Percentiles rank a stretch among this genome's conserved stretches.
These are phyloP conservation scores for Pseudogymnoascus sp. DNA, from an alignment of 2,329 filamentous ascomycete genomes.

Conservation along the genomic window DNA sequence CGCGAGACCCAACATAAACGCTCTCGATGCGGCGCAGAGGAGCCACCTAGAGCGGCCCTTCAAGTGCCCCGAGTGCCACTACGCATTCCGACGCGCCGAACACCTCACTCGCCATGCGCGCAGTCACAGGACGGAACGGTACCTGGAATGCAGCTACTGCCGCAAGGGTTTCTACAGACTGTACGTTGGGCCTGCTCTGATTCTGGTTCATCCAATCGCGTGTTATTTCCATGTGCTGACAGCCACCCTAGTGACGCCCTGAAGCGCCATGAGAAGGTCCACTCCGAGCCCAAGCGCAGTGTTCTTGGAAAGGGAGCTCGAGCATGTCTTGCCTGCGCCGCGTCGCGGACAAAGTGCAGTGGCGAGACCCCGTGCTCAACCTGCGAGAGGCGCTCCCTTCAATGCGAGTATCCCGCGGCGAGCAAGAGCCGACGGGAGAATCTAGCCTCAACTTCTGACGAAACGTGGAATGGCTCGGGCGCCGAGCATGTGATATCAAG, in stretches of 20 bases:
- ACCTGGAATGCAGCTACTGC: slow-evolving; percentile 20
- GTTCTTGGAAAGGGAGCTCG: slow-evolving; percentile 17
- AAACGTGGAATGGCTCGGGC: not conserved
- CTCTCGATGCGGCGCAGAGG: not conserved
- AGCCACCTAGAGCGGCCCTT: slow-evolving; percentile 10
- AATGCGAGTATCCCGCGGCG: slow-evolving; percentile 17
- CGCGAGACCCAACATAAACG: not conserved
- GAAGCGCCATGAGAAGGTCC: slow-evolving; percentile 21
- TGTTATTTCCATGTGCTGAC: not conserved
- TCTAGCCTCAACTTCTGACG: not conserved
- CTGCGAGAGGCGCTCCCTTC: slow-evolving; percentile 18
- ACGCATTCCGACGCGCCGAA: slow-evolving; percentile 20
- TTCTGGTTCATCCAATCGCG: not conserved
- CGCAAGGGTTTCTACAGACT: slow-evolving; percentile 22
- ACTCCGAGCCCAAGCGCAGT: slow-evolving; percentile 20
- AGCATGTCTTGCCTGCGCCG: slow-evolving; percentile 21
- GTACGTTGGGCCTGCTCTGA: slow-evolving; percentile 13
- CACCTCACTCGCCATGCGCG: slow-evolving; percentile 21
- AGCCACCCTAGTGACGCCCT: slow-evolving; percentile 20
- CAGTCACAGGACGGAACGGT: slow-evolving; percentile 20
- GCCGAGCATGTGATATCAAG: slow-evolving; percentile 1
- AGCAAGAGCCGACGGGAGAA: slow-evolving; percentile 3
- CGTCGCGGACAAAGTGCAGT: slow-evolving; percentile 20
- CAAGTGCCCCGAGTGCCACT: slow-evolving; percentile 18
- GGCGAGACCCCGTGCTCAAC: slow-evolving; percentile 17